phyloP scores from a whole-genome alignment of 2,329 filamentous ascomycete genomes.

The Cladophialophora bantiana region DNA sequence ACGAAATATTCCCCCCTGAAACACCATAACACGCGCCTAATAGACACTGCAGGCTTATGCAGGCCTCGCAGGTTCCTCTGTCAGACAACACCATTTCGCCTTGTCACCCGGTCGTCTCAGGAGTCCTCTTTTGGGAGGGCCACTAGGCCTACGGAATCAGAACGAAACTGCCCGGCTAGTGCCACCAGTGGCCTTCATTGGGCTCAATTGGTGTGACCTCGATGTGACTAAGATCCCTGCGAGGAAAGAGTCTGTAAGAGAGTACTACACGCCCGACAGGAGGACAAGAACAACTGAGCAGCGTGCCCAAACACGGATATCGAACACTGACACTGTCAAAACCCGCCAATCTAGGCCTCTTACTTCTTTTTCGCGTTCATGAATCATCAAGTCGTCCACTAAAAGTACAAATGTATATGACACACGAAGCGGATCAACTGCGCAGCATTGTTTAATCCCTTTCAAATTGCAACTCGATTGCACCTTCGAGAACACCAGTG shows the following conservation, averaged over 20 bases:
- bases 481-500: neutral
- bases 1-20: neutral
- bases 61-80: neutral
- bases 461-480: neutral
- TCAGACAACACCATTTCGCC: neutral
- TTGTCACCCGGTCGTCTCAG: neutral
- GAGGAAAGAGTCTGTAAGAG: neutral
- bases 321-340: neutral
- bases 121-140: constrained; percentile 5
- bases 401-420: constrained; percentile 15
- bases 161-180: neutral
- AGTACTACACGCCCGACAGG: neutral
- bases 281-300: neutral
- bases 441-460: neutral
- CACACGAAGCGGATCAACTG: neutral
- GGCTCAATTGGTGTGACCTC: neutral
- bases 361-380: constrained; percentile 1
- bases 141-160: constrained; percentile 1
- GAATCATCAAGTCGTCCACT: constrained; percentile 21
- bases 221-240: neutral
- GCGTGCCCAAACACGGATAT: neutral
- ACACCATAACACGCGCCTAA: neutral
- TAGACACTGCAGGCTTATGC: neutral
- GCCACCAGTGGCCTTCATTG: neutral
- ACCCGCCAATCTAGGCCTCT: neutral